Base-by-base conservation (phyloP, 139 green algal species). In the Bryopsis sp. region DNA sequence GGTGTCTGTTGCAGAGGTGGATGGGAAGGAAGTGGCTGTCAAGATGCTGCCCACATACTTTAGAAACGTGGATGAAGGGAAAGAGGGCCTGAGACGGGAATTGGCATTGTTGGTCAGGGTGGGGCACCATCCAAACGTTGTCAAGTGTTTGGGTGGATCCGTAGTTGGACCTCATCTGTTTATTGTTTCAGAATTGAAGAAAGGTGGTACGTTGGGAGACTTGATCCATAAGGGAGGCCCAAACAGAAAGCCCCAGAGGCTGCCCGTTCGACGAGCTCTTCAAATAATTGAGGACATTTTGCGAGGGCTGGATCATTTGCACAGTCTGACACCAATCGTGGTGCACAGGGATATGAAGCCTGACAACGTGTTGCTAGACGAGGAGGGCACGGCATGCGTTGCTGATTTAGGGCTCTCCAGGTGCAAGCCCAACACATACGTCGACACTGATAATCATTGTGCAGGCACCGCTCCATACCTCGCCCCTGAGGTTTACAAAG, bases 71-170 rank as follows among this genome's bases (percentile, higher is more conserved):
- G 37, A 54, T 58, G 62, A 36, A 35, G 5, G 11, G 6, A 8
- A 38, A 11, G 62, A 54, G 6, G 7, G 11, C 35, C n/a, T 69
- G 26, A 50, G 29, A 4, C 4, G 7, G 19, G 62, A 69, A 24
- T 35, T 69, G 33, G 5, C 31, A 57, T 35, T 69, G 19, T 24
- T 69, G 62, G 62, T 28, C 22, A 37, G n/a, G 26, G 6, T 69
- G 15, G 62, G 37, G 26, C 38, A 74, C 0, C 83, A 89, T 73
- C 78, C 74, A 28, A 79, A 88, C 73, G 82, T 88, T 46, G 73
- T 86, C 2, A 47, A 38, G 8, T 81, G 85, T 59, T 78, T 69
- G 31, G 78, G 78, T 35, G 78, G 68, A 19, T 75, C 58, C 67
- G 35, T 80, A 32, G 57, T 50, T 3, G 59, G 70, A 26, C 78